phyloP scores from a whole-genome alignment of 345 rosid genomes.

The Salix purpurea region DNA sequence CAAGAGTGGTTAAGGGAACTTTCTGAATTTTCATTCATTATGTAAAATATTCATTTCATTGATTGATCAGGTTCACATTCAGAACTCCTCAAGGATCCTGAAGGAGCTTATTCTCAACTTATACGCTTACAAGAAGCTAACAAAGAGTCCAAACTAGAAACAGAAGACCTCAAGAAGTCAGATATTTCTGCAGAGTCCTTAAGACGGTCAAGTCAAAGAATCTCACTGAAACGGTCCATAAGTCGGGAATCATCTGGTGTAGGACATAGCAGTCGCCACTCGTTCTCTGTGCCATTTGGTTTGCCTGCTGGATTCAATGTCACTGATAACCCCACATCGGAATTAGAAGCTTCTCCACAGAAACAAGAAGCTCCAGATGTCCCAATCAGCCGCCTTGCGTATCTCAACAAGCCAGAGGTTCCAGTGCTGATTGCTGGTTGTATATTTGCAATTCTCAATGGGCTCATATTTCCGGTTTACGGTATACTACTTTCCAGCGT shows the following conservation, averaged over 20 bases:
- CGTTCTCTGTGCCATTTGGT: slow-evolving; percentile 57
- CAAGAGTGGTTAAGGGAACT: neutral
- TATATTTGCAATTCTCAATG: slow-evolving; percentile 43
- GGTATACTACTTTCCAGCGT: slow-evolving; percentile 53
- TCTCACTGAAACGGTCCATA: slow-evolving; percentile 40
- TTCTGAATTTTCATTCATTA: neutral
- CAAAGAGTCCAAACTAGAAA: slow-evolving; percentile 32
- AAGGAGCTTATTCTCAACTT: slow-evolving; percentile 87
- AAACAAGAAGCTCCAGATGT: slow-evolving; percentile 37
- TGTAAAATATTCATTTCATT: neutral
- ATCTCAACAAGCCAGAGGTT: slow-evolving; percentile 81
- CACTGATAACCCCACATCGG: slow-evolving; percentile 22
- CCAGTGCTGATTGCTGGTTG: slow-evolving; percentile 57
- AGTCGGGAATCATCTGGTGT: slow-evolving; percentile 57
- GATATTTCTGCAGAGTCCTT: slow-evolving; percentile 7
- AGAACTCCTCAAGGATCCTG: slow-evolving; percentile 57
- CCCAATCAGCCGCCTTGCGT: slow-evolving; percentile 46
- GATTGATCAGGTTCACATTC: slow-evolving; percentile 40
- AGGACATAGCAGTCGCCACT: slow-evolving; percentile 58
- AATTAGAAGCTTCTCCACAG: slow-evolving; percentile 25
- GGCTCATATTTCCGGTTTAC: slow-evolving; percentile 55
- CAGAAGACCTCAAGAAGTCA: slow-evolving; percentile 28
- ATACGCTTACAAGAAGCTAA: slow-evolving; percentile 66
- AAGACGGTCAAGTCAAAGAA: slow-evolving; percentile 36
- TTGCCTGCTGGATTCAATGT: slow-evolving; percentile 41